Conservation (phyloP, 768 basidiomycete genomes). For the Pleurotus cornucopiae region DNA sequence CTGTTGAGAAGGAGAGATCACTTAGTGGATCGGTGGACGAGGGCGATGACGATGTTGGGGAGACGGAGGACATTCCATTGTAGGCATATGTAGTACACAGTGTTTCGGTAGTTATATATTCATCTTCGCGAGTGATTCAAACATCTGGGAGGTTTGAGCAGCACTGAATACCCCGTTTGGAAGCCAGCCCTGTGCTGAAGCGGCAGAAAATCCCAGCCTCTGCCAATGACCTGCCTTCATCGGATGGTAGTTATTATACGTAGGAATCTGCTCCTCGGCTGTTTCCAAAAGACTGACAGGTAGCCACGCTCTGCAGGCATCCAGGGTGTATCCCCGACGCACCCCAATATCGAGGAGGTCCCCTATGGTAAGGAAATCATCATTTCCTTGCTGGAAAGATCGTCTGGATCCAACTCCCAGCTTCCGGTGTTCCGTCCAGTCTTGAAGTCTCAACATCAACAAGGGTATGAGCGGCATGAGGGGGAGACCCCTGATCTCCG, state of each 20-base stretch:
- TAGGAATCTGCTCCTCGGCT: no score
- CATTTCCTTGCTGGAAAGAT: not conserved
- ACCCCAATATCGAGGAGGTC: no score
- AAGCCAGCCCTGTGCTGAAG: no score
- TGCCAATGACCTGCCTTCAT: no score
- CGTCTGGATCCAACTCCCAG: not conserved
- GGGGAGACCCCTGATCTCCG: conserved; percentile 3
- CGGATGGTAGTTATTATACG: not conserved
- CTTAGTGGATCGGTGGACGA: conserved; percentile 38
- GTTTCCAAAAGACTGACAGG: no score
- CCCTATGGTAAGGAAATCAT: not conserved
- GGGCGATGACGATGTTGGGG: conserved; percentile 72
- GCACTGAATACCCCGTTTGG: no score
- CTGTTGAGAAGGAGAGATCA: conserved; percentile 65
- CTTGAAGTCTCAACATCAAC: not conserved
- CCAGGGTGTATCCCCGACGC: no score
- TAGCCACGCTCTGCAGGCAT: no score
- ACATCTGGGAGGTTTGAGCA: no score
- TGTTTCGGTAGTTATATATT: no score
- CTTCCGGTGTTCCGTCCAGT: not conserved
- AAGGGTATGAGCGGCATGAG: conserved; percentile 4
- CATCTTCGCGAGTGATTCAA: no score
- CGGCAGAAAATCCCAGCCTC: no score
- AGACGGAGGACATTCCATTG: conserved; percentile 70
- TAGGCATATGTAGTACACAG: conserved; percentile 15